Evolutionary conservation across 1,284 basidiomycete species (phyloP).

Genomic region (Cystobasidium pallidum): DNA sequence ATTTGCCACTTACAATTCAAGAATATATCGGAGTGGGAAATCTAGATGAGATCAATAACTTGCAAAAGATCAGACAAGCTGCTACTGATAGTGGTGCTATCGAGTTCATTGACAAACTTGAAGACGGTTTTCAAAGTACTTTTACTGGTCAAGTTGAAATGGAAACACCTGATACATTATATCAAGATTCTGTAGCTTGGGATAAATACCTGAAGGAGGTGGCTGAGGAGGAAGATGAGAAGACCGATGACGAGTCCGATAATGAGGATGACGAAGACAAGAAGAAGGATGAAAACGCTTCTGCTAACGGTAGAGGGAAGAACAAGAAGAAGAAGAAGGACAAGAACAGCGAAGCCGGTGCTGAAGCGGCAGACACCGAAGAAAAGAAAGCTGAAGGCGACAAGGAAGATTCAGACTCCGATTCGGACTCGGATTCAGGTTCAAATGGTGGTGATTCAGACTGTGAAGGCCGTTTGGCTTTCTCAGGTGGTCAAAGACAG

Average conservation of each 20-base stretch:
- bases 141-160: constrained; percentile 25
- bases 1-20: constrained; percentile 35
- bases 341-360: too few relatives aligned
- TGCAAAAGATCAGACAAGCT: constrained; percentile 39
- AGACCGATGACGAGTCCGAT: constrained; percentile 31
- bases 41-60: constrained; percentile 29
- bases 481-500: constrained; percentile 40
- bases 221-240: constrained; percentile 37
- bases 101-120: constrained; percentile 42
- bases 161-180: constrained; percentile 34
- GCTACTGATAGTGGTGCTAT: constrained; percentile 40
- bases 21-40: constrained; percentile 42
- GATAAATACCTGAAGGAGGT: constrained; percentile 42
- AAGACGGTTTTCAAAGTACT: constrained; percentile 37
- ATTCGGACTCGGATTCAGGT: background rate
- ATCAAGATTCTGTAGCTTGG: constrained; percentile 30
- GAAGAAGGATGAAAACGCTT: background rate
- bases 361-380: too few relatives aligned
- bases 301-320: too few relatives aligned
- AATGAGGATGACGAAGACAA: background rate
- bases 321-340: background rate
- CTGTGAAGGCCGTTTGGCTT: constrained; percentile 12
- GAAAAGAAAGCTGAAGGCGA: too few relatives aligned
- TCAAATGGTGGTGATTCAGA: constrained; percentile 18
- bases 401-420: background rate